Conservation (phyloP, 2,329 filamentous ascomycete species). For the Ophiostoma quercus region DNA sequence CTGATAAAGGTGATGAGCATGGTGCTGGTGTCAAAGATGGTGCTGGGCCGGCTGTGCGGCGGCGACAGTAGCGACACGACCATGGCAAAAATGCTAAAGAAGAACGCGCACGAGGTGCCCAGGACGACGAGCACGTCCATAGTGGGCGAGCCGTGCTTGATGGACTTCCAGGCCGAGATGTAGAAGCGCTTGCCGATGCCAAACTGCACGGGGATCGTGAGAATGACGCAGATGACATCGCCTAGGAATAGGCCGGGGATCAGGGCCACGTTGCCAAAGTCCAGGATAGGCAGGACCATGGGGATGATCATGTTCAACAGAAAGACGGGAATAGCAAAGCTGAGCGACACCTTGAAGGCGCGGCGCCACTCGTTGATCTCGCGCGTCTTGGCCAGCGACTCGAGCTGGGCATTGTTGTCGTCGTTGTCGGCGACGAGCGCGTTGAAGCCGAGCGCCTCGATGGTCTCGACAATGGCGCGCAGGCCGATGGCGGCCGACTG, state of each 20-base stretch:
- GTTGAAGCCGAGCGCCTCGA: constrained; percentile 81
- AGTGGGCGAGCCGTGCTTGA: constrained; percentile 85
- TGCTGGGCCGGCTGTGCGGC: constrained; percentile 75
- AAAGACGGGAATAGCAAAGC: constrained; percentile 86
- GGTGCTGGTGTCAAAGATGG: constrained; percentile 94
- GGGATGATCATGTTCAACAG: constrained; percentile 89
- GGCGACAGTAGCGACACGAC: constrained; percentile 67
- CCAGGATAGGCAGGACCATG: constrained; percentile 70
- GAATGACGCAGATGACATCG: constrained; percentile 72
- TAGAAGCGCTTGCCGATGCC: constrained; percentile 95
- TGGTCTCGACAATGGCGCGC: constrained; percentile 71
- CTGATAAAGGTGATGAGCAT: constrained; percentile 98
- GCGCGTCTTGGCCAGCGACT: constrained; percentile 91
- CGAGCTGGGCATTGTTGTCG: constrained; percentile 93
- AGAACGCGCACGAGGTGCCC: constrained; percentile 91
- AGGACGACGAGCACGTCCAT: constrained; percentile 97
- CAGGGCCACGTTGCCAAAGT: constrained; percentile 66
- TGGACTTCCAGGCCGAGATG: constrained; percentile 81
- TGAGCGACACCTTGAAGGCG: constrained; percentile 70
- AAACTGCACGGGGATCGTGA: constrained; percentile 93
- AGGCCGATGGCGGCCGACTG: constrained; percentile 68
- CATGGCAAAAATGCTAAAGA: constrained; percentile 90
- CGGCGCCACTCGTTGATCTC: constrained; percentile 91
- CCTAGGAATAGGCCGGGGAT: constrained; percentile 79
- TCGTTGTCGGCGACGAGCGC: constrained; percentile 85